Percentiles rank a stretch among this genome's conserved stretches.
phyloP scores from a whole-genome alignment of 805 yeast genomes.

The Phaffomyces opuntiae region DNA sequence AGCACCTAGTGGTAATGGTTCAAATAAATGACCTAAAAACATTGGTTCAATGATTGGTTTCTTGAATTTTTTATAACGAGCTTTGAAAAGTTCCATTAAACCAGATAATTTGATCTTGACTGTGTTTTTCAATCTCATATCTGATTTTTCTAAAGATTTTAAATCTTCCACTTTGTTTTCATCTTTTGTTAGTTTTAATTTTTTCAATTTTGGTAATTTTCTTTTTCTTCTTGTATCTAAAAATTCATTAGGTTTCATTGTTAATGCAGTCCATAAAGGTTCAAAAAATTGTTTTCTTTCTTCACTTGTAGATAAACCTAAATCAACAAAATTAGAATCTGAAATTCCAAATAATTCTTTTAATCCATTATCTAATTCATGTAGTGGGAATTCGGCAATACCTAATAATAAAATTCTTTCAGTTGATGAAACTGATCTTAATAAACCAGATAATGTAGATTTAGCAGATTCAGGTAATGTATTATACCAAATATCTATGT shows the following conservation, averaged over 20 bases:
- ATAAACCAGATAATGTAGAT: slow-evolving; percentile 62
- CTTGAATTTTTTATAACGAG: slow-evolving; percentile 79
- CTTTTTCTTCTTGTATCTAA: slow-evolving; percentile 46
- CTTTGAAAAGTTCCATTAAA: slow-evolving; percentile 83
- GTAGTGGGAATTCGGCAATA: slow-evolving; percentile 45
- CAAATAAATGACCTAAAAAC: slow-evolving; percentile 69
- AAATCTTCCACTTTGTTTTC: slow-evolving; percentile 28
- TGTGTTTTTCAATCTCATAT: slow-evolving; percentile 77
- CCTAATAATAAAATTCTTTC: slow-evolving; percentile 75
- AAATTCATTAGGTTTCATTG: slow-evolving; percentile 65
- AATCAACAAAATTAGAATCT: slow-evolving; percentile 38
- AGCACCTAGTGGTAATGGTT: slow-evolving; percentile 35
- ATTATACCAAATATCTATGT: slow-evolving; percentile 66
- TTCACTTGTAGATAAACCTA: slow-evolving; percentile 34
- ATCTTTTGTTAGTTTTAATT: slow-evolving; percentile 31
- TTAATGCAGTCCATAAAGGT: slow-evolving; percentile 44
- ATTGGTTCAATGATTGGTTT: slow-evolving; percentile 86
- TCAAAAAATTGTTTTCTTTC: slow-evolving; percentile 56
- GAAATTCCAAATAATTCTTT: slow-evolving; percentile 52
- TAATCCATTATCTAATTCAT: slow-evolving; percentile 39
- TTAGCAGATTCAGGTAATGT: slow-evolving; percentile 64
- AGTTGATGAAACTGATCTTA: slow-evolving; percentile 59
- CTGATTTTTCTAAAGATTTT: slow-evolving; percentile 47
- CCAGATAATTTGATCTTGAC: slow-evolving; percentile 81
- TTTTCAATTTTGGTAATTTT: slow-evolving; percentile 28